Evolutionary conservation across 2,329 filamentous ascomycete species (phyloP).

Genomic region (Claviceps capensis): DNA sequence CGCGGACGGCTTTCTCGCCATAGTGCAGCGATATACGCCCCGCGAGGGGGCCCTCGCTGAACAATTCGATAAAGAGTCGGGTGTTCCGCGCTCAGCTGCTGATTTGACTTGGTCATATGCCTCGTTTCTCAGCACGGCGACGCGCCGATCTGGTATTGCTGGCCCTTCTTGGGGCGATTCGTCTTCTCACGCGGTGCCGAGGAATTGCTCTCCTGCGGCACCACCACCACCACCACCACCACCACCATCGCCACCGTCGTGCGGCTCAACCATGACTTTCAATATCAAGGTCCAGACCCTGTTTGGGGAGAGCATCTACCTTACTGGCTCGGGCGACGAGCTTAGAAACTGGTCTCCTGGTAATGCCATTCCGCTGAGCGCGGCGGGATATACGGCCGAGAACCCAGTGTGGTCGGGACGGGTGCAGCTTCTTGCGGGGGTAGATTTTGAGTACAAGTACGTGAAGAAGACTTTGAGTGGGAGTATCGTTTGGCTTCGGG

Average conservation of each 20-base stretch:
- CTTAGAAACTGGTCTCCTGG: constrained; percentile 21
- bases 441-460: constrained; percentile 46
- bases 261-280: constrained; percentile 13
- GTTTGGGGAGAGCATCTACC: constrained; percentile 9
- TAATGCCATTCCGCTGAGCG: constrained; percentile 34
- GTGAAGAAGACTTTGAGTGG: constrained; percentile 39
- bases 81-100: constrained; percentile 42
- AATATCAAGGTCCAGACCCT: constrained; percentile 8
- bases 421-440: constrained; percentile 37
- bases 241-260: constrained; percentile 10
- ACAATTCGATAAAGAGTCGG: constrained; percentile 43
- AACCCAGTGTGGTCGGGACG: constrained; percentile 42
- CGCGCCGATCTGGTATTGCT: constrained; percentile 37
- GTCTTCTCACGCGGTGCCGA: constrained; percentile 9
- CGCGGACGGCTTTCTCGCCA: constrained; percentile 44
- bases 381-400: constrained; percentile 36
- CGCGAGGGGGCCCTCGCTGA: constrained; percentile 50
- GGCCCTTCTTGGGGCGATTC: constrained; percentile 37
- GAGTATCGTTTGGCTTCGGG: constrained; percentile 42
- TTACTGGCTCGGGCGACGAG: constrained; percentile 23
- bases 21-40: constrained; percentile 48
- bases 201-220: constrained; percentile 9
- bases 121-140: constrained; percentile 45
- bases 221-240: constrained; percentile 6
- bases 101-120: constrained; percentile 65